phyloP scores from a whole-genome alignment of 805 yeast species.

The Myxozyma vanderwaltii region DNA sequence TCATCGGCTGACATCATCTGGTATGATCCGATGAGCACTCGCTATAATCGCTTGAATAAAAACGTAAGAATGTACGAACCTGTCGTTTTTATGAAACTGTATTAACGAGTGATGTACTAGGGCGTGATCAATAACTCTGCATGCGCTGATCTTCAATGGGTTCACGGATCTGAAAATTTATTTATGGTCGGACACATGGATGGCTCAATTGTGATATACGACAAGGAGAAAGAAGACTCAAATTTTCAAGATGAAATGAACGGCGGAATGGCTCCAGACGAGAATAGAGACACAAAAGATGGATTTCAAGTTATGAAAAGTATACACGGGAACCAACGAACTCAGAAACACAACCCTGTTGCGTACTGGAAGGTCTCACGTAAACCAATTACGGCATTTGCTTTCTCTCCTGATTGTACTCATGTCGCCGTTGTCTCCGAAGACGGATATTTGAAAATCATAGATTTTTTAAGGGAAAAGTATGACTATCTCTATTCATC shows the following conservation, averaged over 20 bases:
- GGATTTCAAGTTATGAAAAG: constrained; percentile 31
- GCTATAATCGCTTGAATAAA: constrained; percentile 57
- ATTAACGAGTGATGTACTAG: not conserved
- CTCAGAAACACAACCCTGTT: constrained; percentile 47
- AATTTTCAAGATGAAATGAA: constrained; percentile 22
- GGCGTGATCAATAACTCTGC: constrained; percentile 50
- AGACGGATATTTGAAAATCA: constrained; percentile 63
- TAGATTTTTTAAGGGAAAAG: constrained; percentile 52
- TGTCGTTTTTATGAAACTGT: too few relatives aligned
- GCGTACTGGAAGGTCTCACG: constrained; percentile 67
- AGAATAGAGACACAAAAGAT: constrained; percentile 14
- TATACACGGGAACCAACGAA: constrained; percentile 22
- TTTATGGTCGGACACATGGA: constrained; percentile 63
- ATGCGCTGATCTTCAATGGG: constrained; percentile 53
- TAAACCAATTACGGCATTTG: constrained; percentile 56
- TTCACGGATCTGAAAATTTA: constrained; percentile 47
- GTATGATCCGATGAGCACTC: constrained; percentile 55
- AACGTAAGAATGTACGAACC: constrained; percentile 33
- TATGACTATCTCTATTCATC: not conserved
- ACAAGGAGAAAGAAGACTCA: constrained; percentile 53
- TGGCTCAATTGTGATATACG: constrained; percentile 60
- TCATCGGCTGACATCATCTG: constrained; percentile 68
- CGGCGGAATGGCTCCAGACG: constrained; percentile 11
- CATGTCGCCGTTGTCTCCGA: constrained; percentile 58
- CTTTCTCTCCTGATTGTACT: constrained; percentile 48